Percentiles rank a stretch among this genome's conserved stretches.
phyloP scores from a whole-genome alignment of 495 filamentous ascomycete genomes.

The Annulohypoxylon moriforme region DNA sequence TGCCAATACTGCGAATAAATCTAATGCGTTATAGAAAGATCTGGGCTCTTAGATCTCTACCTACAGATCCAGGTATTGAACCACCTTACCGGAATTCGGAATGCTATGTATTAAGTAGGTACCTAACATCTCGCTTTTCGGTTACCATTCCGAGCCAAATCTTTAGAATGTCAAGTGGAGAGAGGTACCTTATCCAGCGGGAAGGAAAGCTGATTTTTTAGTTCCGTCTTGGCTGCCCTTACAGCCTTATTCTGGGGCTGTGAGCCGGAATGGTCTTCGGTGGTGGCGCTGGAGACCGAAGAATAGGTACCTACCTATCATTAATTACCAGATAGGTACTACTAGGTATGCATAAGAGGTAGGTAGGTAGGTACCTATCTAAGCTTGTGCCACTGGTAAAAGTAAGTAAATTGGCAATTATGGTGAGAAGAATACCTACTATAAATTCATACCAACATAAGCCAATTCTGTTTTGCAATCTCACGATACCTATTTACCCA shows the following conservation, averaged over 20 bases:
- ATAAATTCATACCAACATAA: too few relatives aligned
- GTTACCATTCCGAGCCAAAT: slow-evolving; percentile 2
- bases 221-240: slow-evolving; percentile 13
- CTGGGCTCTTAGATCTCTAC: too few relatives aligned
- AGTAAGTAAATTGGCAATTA: too few relatives aligned
- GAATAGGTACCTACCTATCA: too few relatives aligned
- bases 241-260: slow-evolving; percentile 5
- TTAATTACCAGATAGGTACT: too few relatives aligned
- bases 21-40: too few relatives aligned
- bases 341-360: too few relatives aligned
- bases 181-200: background rate
- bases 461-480: too few relatives aligned
- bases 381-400: too few relatives aligned
- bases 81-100: background rate
- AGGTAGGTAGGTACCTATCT: too few relatives aligned
- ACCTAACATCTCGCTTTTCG: background rate
- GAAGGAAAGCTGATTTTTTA: slow-evolving; percentile 16
- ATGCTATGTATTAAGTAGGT: background rate
- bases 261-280: background rate
- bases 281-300: background rate
- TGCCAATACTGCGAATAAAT: too few relatives aligned
- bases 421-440: too few relatives aligned
- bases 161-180: slow-evolving; percentile 20
- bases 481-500: background rate
- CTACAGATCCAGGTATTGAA: background rate